Conservation (phyloP, 352 stramenopile species). For the Globisporangium lucens region DNA sequence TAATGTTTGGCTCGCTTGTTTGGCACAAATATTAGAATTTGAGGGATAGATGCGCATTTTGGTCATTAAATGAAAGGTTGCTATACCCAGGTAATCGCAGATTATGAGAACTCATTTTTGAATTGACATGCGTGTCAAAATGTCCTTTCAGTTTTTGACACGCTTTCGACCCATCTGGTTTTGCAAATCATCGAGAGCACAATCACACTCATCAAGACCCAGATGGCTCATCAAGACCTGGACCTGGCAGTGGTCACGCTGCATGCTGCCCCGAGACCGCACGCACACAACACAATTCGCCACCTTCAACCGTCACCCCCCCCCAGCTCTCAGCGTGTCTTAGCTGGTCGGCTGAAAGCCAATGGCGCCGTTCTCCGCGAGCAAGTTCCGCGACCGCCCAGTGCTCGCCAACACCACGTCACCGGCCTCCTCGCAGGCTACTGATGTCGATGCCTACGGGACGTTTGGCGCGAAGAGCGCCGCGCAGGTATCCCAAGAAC, state of each 20-base stretch:
- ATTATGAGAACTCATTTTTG: too few relatives aligned
- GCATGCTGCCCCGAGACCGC: too few relatives aligned
- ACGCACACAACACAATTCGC: background rate
- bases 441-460: conserved; percentile 6
- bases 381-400: background rate
- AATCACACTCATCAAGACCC: conserved; percentile 6
- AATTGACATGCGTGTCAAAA: too few relatives aligned
- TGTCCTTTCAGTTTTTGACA: too few relatives aligned
- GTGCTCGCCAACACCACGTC: background rate
- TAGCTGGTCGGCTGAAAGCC: background rate
- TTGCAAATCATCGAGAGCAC: background rate
- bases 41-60: too few relatives aligned
- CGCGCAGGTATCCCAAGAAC: background rate
- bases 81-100: too few relatives aligned
- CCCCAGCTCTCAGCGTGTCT: background rate
- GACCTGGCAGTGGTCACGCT: too few relatives aligned
- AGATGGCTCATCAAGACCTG: background rate
- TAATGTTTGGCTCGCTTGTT: too few relatives aligned
- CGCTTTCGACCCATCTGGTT: background rate
- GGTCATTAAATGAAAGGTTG: too few relatives aligned
- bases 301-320: too few relatives aligned
- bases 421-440: background rate
- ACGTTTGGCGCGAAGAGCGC: background rate
- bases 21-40: too few relatives aligned
- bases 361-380: background rate